Evolutionary conservation across 1,284 basidiomycete genomes (phyloP).

Genomic region (Pulveroboletus sp.): DNA sequence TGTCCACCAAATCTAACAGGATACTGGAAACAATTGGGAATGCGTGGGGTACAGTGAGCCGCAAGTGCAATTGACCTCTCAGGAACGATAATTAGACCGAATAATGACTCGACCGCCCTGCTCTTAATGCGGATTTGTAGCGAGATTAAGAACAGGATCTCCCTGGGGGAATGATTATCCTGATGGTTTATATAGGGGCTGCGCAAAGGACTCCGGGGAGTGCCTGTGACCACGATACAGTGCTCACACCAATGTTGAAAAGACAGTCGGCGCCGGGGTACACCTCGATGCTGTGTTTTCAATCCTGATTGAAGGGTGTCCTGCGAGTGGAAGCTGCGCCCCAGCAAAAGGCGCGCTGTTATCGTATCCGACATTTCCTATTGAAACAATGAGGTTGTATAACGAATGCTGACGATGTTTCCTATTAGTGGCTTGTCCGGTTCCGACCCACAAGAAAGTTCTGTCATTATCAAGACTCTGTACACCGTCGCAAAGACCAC

Average conservation of each 20-base stretch:
- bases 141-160: slow-evolving; percentile 7
- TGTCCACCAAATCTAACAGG: not conserved
- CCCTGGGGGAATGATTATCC: not conserved
- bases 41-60: not conserved
- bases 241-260: too few species aligned
- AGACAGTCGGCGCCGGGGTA: not conserved
- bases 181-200: not conserved
- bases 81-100: not conserved
- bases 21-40: slow-evolving; percentile 2
- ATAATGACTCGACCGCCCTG: not conserved
- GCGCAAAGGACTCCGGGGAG: slow-evolving; percentile 5
- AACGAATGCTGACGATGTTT: too few species aligned
- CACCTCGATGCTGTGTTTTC: slow-evolving; percentile 7
- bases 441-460: slow-evolving; percentile 13
- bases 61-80: slow-evolving; percentile 2
- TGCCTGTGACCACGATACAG: too few species aligned
- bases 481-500: not conserved
- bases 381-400: not conserved
- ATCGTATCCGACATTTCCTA: not conserved
- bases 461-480: slow-evolving; percentile 1
- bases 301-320: not conserved
- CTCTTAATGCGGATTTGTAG: not conserved
- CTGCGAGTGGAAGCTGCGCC: slow-evolving; percentile 9
- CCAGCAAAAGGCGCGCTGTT: not conserved
- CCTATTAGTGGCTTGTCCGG: not conserved